Evolutionary conservation across 192 early-diverging fungal genomes (phyloP).

Genomic region (Spizellomyces punctatus): DNA sequence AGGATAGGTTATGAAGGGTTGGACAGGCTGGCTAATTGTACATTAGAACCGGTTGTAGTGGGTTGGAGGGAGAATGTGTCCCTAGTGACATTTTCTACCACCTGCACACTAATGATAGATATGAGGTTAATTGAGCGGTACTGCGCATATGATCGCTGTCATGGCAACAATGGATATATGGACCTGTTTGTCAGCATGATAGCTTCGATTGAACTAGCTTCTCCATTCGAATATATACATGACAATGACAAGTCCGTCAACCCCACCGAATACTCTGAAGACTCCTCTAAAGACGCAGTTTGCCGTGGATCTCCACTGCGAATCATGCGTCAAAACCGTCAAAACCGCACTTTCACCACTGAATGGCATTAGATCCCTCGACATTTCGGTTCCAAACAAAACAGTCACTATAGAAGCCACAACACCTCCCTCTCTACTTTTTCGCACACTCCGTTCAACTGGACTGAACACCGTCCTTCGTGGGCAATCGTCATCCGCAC

Average conservation of each 20-base stretch:
- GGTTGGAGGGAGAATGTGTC: no score
- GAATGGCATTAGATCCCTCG: slow-evolving; percentile 63
- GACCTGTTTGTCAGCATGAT: no score
- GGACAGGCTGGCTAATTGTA: no score
- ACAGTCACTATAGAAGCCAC: slow-evolving; percentile 75
- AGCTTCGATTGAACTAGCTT: no score
- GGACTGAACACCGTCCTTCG: slow-evolving; percentile 77
- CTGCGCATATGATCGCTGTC: no score
- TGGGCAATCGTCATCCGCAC: slow-evolving; percentile 63
- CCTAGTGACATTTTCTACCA: no score
- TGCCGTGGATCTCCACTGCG: slow-evolving; percentile 86
- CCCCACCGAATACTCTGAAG: slow-evolving; percentile 19
- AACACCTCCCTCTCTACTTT: slow-evolving; percentile 67
- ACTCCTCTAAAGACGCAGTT: slow-evolving; percentile 58
- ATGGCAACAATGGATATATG: no score
- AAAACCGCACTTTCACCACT: slow-evolving; percentile 51
- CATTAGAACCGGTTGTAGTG: no score
- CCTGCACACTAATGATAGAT: no score
- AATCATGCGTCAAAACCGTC: slow-evolving; percentile 74
- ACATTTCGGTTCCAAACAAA: slow-evolving; percentile 69
- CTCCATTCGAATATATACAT: background rate
- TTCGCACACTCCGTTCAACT: slow-evolving; percentile 66
- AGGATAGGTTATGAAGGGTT: no score
- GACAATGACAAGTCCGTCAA: background rate
- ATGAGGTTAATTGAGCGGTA: no score